Evolutionary conservation across 2,329 filamentous ascomycete genomes (phyloP).

Genomic region (Seiridium cupressi): DNA sequence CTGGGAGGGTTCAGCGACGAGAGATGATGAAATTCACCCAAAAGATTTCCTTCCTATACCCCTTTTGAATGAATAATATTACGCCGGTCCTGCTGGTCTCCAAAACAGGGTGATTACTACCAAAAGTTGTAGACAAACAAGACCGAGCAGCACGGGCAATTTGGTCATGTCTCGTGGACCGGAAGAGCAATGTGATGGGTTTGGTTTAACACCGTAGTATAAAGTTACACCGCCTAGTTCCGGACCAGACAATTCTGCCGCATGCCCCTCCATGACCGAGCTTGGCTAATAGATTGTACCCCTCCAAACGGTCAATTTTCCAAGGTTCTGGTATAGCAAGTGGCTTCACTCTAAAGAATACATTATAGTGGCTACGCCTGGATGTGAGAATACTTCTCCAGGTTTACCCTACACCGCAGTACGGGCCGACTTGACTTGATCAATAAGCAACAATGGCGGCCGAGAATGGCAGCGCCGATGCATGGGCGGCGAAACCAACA

Average conservation of each 20-base stretch:
- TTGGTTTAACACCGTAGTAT: background rate
- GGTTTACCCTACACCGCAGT: too few species aligned
- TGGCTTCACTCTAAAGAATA: background rate
- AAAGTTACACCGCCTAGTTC: background rate
- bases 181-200: too few species aligned
- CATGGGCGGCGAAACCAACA: slow-evolving; percentile 40
- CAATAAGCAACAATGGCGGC: background rate
- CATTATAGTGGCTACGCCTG: background rate
- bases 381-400: background rate
- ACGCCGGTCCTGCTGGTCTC: too few species aligned
- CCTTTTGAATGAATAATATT: background rate
- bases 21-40: background rate
- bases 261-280: slow-evolving; percentile 8
- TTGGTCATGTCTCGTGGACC: too few species aligned
- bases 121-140: too few species aligned
- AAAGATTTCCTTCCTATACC: slow-evolving; percentile 2
- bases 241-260: slow-evolving; percentile 6
- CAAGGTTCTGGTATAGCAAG: too few species aligned
- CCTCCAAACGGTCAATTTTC: background rate
- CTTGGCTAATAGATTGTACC: background rate
- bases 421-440: background rate
- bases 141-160: too few species aligned
- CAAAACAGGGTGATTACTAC: too few species aligned
- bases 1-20: background rate
- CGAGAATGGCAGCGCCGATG: background rate